Evolutionary conservation across 2,329 filamentous ascomycete genomes (phyloP), one percentile per base, ranked within the genome.

Genomic region (Phoma herbarum): DNA sequence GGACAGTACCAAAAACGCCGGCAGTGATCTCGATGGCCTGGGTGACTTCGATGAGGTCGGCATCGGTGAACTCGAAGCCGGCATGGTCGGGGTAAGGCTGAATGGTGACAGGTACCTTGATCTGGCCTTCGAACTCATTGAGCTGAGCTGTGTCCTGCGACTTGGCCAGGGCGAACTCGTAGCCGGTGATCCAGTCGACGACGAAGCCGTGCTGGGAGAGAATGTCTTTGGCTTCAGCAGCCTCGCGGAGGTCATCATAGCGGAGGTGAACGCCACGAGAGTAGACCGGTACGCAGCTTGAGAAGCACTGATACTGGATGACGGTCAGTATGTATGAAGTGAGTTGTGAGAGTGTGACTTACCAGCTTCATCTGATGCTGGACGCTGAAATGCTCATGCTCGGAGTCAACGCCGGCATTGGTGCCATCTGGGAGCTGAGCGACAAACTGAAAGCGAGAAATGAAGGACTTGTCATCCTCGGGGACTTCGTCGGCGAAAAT

Each of bases 241-340:
- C 72, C 22, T 77, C 70, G 20, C 64, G 60, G n/a, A 80, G 60
- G 52, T 76, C 70, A 52, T 81, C 77, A 62, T 80, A 80, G 50
- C 69, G 70, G 43, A 79, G 60, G 47, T 69, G 61, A 31, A 76
- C 61, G 41, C 69, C 70, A 29, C 60, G 59, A 46, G 41, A 54
- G 48, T 71, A 67, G 31, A 69, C 44, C 16, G 69, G 68, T 10
- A 70, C 63, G 3, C 59, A 60, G 10, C 48, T 57, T 41, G 59
- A 37, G 66, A 75, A 76, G 59, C 63, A 61, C 18, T 53, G 55
- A 43, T 73, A 73, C 73, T 75, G 39, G 26, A 49, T 5, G 9
- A 22, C 25, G 20, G 62, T 75, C 35, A 75, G 69, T 44, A 47
- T 53, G 29, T 51, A 23, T 25, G 48, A 47, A 8, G 45, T 44